Evolutionary conservation across 176 grass and related monocot genomes (phyloP).

Genomic region (Zea mays): DNA sequence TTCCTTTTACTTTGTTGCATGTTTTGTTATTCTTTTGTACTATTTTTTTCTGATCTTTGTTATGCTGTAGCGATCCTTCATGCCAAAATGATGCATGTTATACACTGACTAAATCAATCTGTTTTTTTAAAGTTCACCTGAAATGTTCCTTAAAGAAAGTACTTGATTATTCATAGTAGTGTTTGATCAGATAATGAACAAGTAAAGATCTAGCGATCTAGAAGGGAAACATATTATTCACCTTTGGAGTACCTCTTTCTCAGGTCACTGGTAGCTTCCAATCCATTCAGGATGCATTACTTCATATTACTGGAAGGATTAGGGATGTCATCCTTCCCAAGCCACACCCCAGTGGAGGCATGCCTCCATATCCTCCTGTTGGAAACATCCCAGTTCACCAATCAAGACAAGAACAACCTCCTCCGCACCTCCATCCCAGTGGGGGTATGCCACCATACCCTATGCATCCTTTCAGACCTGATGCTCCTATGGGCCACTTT

Average conservation of each 20-base stretch:
- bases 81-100: constrained; percentile 14
- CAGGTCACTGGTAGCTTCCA: constrained; percentile 71
- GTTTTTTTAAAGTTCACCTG: constrained; percentile 15
- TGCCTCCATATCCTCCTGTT: constrained; percentile 50
- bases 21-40: constrained; percentile 16
- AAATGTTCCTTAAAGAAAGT: constrained; percentile 5
- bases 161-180: constrained; percentile 19
- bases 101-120: constrained; percentile 4
- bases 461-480: constrained; percentile 49
- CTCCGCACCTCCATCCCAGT: constrained; percentile 40
- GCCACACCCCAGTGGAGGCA: constrained; percentile 47
- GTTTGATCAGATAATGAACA: not conserved
- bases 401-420: constrained; percentile 59
- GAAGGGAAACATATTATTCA: constrained; percentile 24
- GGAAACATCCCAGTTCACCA: constrained; percentile 42
- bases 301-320: constrained; percentile 67
- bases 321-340: constrained; percentile 61
- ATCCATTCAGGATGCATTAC: constrained; percentile 67
- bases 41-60: constrained; percentile 9
- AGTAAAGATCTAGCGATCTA: constrained; percentile 20
- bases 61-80: not conserved
- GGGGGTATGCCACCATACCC: constrained; percentile 54
- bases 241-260: constrained; percentile 31
- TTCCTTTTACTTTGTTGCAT: not conserved
- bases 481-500: constrained; percentile 50